These are phyloP conservation scores for Floccularia luteovirens DNA, from an alignment of 768 basidiomycete species.

Conservation along the genomic window DNA sequence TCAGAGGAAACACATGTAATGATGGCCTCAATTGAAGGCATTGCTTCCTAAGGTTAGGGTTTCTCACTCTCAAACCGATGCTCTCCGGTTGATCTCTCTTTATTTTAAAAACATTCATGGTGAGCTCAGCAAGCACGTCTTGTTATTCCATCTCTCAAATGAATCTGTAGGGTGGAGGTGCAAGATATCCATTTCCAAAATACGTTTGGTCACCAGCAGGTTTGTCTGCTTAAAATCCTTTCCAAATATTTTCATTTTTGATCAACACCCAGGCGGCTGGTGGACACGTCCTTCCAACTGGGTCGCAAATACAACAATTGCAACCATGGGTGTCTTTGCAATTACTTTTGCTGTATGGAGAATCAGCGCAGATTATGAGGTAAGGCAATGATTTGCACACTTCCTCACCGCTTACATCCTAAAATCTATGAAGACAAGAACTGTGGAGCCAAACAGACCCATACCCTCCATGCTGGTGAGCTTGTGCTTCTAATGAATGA, in stretches of 20 bases:
- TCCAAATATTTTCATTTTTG: slow-evolving; percentile 1
- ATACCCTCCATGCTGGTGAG: slow-evolving; percentile 76
- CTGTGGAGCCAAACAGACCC: slow-evolving; percentile 50
- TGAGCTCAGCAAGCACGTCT: background rate
- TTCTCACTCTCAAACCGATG: no score
- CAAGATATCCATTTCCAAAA: slow-evolving; percentile 89
- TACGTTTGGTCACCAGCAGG: slow-evolving; percentile 93
- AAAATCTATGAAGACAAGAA: slow-evolving; percentile 36
- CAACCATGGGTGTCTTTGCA: slow-evolving; percentile 58
- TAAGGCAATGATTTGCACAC: slow-evolving; percentile 23
- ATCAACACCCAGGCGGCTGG: slow-evolving; percentile 69
- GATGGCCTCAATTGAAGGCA: no score
- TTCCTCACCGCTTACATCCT: slow-evolving; percentile 4
- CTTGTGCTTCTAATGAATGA: background rate
- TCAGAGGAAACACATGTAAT: no score
- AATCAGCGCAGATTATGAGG: slow-evolving; percentile 75
- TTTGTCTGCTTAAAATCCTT: slow-evolving; percentile 16
- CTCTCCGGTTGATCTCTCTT: no score
- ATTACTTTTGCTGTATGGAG: slow-evolving; percentile 61
- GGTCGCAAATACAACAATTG: slow-evolving; percentile 77
- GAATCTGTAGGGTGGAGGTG: slow-evolving; percentile 63
- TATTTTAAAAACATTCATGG: background rate
- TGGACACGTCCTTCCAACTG: slow-evolving; percentile 91
- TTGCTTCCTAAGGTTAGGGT: no score
- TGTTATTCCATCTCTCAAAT: background rate